phyloP scores from a whole-genome alignment of 768 basidiomycete genomes.

The Leucosporidium scottii region DNA sequence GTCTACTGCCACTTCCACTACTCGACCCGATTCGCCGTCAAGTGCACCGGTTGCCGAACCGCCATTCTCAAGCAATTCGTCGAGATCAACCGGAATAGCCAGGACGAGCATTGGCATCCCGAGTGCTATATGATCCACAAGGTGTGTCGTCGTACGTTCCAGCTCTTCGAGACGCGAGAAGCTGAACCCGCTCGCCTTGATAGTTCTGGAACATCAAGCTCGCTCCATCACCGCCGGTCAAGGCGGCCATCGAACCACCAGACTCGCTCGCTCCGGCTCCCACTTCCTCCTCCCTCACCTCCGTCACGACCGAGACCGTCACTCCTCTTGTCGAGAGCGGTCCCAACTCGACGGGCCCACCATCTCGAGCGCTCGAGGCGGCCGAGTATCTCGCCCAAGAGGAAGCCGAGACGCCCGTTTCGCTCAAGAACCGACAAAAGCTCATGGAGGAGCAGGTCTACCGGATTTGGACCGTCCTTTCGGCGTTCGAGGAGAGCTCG shows the following conservation, averaged over 20 bases:
- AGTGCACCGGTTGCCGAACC: slow-evolving; percentile 93
- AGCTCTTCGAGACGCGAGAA: background rate
- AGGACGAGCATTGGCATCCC: slow-evolving; percentile 99
- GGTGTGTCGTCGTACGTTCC: slow-evolving; percentile 46
- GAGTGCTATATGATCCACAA: slow-evolving; percentile 99
- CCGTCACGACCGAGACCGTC: slow-evolving; percentile 1
- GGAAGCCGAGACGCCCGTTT: slow-evolving; percentile 61
- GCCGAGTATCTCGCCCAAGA: slow-evolving; percentile 66
- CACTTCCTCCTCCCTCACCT: slow-evolving; percentile 1
- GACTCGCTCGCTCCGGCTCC: slow-evolving; percentile 10
- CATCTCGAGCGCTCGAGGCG: slow-evolving; percentile 23
- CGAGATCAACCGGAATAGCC: slow-evolving; percentile 96
- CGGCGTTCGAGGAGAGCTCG: slow-evolving; percentile 97
- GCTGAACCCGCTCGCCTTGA: background rate
- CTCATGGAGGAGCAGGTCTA: slow-evolving; percentile 96
- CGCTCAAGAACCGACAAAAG: slow-evolving; percentile 81
- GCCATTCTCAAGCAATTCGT: slow-evolving; percentile 99
- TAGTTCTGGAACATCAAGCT: slow-evolving; percentile 98
- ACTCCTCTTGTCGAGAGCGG: background rate
- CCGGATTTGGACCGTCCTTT: slow-evolving; percentile 97
- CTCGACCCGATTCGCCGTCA: slow-evolving; percentile 95
- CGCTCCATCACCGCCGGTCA: slow-evolving; percentile 38
- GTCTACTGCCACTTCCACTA: slow-evolving; percentile 99
- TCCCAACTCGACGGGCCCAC: background rate
- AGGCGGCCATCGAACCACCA: slow-evolving; percentile 8